Evolutionary conservation across 2,329 filamentous ascomycete species (phyloP).

Genomic region (Akanthomyces muscarius): DNA sequence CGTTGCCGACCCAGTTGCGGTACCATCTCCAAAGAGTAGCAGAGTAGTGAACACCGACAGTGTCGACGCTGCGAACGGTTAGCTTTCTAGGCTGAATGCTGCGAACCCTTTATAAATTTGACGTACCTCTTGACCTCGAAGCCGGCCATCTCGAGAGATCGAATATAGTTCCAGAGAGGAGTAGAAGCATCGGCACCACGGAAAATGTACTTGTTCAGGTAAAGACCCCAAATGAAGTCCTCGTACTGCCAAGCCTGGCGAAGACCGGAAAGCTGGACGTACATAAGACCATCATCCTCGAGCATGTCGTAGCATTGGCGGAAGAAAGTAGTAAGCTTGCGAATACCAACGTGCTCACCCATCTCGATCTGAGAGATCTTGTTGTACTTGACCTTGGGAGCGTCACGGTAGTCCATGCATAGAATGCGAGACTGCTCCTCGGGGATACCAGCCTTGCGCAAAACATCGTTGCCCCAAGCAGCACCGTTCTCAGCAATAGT

Average conservation of each 20-base stretch:
- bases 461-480: slow-evolving; percentile 88
- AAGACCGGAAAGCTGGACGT: slow-evolving; percentile 91
- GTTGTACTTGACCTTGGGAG: slow-evolving; percentile 78
- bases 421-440: slow-evolving; percentile 89
- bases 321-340: slow-evolving; percentile 77
- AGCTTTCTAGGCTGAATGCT: not conserved
- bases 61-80: slow-evolving; percentile 59
- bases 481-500: slow-evolving; percentile 96
- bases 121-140: slow-evolving; percentile 68
- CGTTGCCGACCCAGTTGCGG: slow-evolving; percentile 94
- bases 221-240: slow-evolving; percentile 95
- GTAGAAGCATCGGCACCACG: slow-evolving; percentile 94
- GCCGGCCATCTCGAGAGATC: slow-evolving; percentile 69
- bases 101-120: not conserved
- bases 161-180: slow-evolving; percentile 81
- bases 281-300: slow-evolving; percentile 92
- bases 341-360: slow-evolving; percentile 96
- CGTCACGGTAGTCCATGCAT: slow-evolving; percentile 97
- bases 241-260: slow-evolving; percentile 97
- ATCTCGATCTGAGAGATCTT: slow-evolving; percentile 98
- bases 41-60: slow-evolving; percentile 93
- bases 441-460: slow-evolving; percentile 74
- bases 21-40: slow-evolving; percentile 98
- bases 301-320: slow-evolving; percentile 92
- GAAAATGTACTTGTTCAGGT: slow-evolving; percentile 99